Percentiles rank a stretch among this genome's conserved stretches.
phyloP scores from a whole-genome alignment of 768 basidiomycete species.

The Lepiota venenata region DNA sequence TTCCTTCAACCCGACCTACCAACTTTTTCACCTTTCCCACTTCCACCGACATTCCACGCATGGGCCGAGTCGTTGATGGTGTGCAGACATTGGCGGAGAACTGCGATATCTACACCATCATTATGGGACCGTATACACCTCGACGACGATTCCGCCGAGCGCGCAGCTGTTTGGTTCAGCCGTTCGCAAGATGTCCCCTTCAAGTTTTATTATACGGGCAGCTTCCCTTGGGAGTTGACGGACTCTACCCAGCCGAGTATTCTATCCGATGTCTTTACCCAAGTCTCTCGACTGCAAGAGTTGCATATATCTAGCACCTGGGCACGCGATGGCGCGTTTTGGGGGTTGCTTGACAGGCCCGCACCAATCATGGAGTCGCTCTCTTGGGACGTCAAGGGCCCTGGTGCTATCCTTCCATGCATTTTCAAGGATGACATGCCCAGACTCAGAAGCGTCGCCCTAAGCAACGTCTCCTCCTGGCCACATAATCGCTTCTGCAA shows the following conservation, averaged over 20 bases:
- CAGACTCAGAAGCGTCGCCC: neutral
- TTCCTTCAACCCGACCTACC: neutral
- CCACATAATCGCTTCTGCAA: neutral
- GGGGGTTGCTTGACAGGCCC: too few relatives aligned
- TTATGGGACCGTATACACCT: too few relatives aligned
- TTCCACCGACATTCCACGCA: neutral
- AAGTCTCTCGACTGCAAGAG: too few relatives aligned
- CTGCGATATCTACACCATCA: too few relatives aligned
- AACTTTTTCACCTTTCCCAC: neutral
- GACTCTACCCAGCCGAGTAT: neutral
- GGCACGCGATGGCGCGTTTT: too few relatives aligned
- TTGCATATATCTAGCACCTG: too few relatives aligned
- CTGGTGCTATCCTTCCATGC: neutral
- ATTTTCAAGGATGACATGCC: slow-evolving; percentile 1
- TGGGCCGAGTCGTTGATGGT: neutral
- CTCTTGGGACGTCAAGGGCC: too few relatives aligned
- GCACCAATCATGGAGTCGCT: too few relatives aligned
- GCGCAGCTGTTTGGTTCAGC: neutral
- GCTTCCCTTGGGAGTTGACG: neutral
- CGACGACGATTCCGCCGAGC: neutral
- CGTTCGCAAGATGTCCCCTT: neutral
- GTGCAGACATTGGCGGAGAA: neutral
- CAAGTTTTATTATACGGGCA: neutral
- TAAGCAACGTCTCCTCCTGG: neutral
- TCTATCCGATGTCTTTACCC: too few relatives aligned